Evolutionary conservation across 495 filamentous ascomycete genomes (phyloP), one percentile per base, ranked within the genome.

Genomic region (Aspergillus taichungensis): DNA sequence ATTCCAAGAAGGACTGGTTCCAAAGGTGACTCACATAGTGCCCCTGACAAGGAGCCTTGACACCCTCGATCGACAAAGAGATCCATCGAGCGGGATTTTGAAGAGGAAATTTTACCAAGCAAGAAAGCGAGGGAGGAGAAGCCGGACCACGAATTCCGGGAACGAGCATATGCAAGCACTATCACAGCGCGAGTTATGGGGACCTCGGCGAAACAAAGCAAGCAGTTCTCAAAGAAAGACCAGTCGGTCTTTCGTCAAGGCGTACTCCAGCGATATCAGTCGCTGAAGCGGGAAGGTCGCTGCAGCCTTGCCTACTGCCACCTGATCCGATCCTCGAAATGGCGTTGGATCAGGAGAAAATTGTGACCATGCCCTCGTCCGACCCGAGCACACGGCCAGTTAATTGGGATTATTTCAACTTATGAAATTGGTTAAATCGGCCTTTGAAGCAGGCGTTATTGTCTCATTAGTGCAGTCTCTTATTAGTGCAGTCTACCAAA

Each of bases 101-200:
- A 42, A 28, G 51, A 53, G 13, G 36, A 53, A 41, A 18, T 49
- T 3, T 29, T 27, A 8, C 18, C 18, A 4, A 6, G 11, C 3
- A 47, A 52, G 34, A 14, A 24, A 11, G 30, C 30, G 6, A 31
- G 37, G 6, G 10, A 5, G 13, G 24, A 36, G 6, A 30, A 44
- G n/a, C 45, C 50, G 6, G 45, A 42, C 8, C 29, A 24, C 7
- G 45, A 29, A 4, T 39, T 57, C 13, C 13, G 44, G 29, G 46
- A 53, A 33, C 43, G 50, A 14, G 47, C 51, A 1, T 57, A 57
- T 40, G 10, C 14, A 9, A 28, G 32, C 14, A 43, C 44, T 1
- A 45, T 57, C 13, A 33, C 54, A 5, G 29, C 47, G 1, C 35
- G 45, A 8, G 45, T 57, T 13, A 51, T 57, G 51, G 24, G 28